Conservation (phyloP, 208 protist species). For the Naegleria fowleri region DNA sequence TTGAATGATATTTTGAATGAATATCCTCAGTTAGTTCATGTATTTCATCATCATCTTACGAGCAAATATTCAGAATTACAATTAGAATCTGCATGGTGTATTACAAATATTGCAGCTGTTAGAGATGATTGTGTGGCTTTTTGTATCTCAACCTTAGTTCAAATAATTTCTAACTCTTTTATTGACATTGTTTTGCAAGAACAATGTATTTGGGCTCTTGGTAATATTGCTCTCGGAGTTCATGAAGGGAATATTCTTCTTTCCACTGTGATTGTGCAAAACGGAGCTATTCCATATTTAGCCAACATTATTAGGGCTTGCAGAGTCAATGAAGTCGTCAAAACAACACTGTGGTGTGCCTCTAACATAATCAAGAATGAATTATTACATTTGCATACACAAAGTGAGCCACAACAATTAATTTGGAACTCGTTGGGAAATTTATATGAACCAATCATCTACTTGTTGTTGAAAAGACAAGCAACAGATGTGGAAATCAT, state of each 20-base stretch:
- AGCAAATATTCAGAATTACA: background rate
- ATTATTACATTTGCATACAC: background rate
- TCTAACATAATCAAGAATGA: background rate
- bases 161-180: background rate
- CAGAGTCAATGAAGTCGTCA: background rate
- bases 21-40: background rate
- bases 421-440: background rate
- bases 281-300: background rate
- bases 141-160: background rate
- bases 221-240: background rate
- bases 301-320: background rate
- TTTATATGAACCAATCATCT: background rate
- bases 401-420: background rate
- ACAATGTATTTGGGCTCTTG: background rate
- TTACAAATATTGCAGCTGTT: slow-evolving; percentile 14
- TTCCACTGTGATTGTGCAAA: background rate
- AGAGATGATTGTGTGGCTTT: background rate
- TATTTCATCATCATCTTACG: background rate
- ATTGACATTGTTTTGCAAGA: background rate
- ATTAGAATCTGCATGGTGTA: slow-evolving; percentile 24
- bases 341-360: background rate
- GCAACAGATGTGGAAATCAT: background rate
- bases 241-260: background rate
- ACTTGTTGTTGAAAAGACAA: background rate
- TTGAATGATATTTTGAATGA: background rate